phyloP scores from a whole-genome alignment of 495 filamentous ascomycete genomes.

The Darksidea phi region DNA sequence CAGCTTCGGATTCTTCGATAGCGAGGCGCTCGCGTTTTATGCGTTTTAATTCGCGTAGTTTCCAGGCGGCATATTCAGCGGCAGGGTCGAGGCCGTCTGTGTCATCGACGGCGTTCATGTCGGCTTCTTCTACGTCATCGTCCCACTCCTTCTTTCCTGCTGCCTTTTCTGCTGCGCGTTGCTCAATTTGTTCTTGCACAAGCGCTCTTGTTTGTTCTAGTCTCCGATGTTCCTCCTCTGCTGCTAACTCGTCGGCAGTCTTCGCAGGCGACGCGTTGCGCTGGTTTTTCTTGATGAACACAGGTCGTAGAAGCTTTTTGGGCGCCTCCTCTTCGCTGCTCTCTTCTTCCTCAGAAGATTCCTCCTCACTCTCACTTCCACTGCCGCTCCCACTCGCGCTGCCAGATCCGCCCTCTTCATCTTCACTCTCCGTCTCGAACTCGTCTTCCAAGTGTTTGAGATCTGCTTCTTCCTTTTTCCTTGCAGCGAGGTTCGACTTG shows the following conservation, averaged over 20 bases:
- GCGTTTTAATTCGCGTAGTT: slow-evolving; percentile 83
- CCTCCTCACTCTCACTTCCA: slow-evolving; percentile 52
- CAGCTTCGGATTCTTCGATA: slow-evolving; percentile 79
- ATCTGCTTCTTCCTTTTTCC: slow-evolving; percentile 47
- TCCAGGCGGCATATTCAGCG: slow-evolving; percentile 90
- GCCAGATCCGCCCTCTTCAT: slow-evolving; percentile 32
- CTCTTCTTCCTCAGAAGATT: slow-evolving; percentile 72
- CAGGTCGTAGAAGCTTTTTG: slow-evolving; percentile 76
- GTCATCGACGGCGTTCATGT: slow-evolving; percentile 73
- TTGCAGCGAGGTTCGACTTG: slow-evolving; percentile 41
- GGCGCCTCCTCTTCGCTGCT: slow-evolving; percentile 44
- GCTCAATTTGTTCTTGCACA: slow-evolving; percentile 83
- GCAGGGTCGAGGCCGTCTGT: slow-evolving; percentile 83
- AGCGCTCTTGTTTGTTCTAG: slow-evolving; percentile 63
- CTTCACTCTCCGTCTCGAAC: slow-evolving; percentile 40
- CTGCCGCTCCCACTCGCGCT: slow-evolving; percentile 39
- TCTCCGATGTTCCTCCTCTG: slow-evolving; percentile 30
- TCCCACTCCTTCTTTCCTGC: slow-evolving; percentile 80
- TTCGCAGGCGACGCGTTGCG: slow-evolving; percentile 47
- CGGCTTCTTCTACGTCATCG: slow-evolving; percentile 60
- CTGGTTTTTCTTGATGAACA: slow-evolving; percentile 84
- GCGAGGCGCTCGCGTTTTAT: slow-evolving; percentile 80
- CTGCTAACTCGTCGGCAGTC: slow-evolving; percentile 26
- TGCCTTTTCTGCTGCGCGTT: slow-evolving; percentile 70
- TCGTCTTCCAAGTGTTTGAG: slow-evolving; percentile 41